A percentile compares a stretch with the other conserved stretches of the same genome.
phyloP scores from a whole-genome alignment of 2,329 filamentous ascomycete genomes.

The Pyricularia sp. region DNA sequence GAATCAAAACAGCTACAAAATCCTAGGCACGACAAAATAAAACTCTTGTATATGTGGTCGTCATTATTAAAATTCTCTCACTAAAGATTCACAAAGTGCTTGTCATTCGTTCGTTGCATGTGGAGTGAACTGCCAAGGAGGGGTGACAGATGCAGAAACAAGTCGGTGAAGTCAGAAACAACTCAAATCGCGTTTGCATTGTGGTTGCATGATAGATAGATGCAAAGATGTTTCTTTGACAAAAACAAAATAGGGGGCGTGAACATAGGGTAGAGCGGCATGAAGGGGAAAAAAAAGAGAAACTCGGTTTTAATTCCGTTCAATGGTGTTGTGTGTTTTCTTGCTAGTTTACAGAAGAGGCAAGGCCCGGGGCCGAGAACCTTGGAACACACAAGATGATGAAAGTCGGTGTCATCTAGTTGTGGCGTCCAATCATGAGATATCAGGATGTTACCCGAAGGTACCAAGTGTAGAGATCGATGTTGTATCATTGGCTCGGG shows the following conservation, averaged over 20 bases:
- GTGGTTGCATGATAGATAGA: not conserved
- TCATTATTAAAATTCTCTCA: not conserved
- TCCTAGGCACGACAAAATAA: not conserved
- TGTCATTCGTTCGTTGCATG: not conserved
- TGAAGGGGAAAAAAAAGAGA: not conserved
- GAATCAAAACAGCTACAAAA: slow-evolving; percentile 2
- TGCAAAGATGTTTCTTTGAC: not conserved
- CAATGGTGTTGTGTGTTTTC: too few relatives aligned
- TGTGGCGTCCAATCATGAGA: not conserved
- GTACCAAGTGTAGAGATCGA: not conserved
- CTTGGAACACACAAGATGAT: not conserved
- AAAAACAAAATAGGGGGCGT: not conserved
- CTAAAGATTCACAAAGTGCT: not conserved
- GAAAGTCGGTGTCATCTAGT: not conserved
- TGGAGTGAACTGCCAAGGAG: not conserved
- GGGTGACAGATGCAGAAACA: not conserved
- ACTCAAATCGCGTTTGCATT: not conserved
- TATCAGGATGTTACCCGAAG: not conserved
- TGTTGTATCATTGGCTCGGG: not conserved
- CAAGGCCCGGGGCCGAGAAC: not conserved
- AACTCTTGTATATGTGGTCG: slow-evolving; percentile 2
- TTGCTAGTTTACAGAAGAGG: not conserved
- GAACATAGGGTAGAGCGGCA: not conserved
- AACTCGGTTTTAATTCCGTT: too few relatives aligned
- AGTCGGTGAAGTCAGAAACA: not conserved